Base-by-base conservation (phyloP, 257 asterid genomes). In the Prunella vulgaris region DNA sequence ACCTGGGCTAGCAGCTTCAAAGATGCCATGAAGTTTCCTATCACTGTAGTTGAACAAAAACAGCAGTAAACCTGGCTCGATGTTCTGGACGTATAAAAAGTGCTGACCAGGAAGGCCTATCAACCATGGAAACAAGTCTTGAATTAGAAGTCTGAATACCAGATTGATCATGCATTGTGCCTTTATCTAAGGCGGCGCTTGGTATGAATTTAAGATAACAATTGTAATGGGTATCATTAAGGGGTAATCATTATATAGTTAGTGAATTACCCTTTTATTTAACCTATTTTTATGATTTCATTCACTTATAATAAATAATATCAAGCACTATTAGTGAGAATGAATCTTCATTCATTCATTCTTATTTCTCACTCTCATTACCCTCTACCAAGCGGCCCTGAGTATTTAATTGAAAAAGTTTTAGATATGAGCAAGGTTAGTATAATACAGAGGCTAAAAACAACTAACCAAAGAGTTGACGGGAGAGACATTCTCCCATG, bases 21-120 rank as follows among this genome's bases (percentile, higher is more conserved):
- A 49, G 57, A 49, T 49, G 57, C 57, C 57, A 49, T 49, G 57
- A 49, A 49, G 57, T 49, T 49, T 49, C 57, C 5, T 49, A 0
- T 15, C 57, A 49, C 57, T 49, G 25, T 49, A 49, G 25, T 13
- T 49, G 13, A 49, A 49, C 57, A 49, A 49, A 17, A 49, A 49
- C 25, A 18, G 57, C 15, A 25, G 57, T 1, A 49, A 49, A 49
- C 57, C 25, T 17, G 22, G 57, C 58, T 80, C 88, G 40, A 90
- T 86, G 80, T 90, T 88, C 87, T 80, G 79, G 49, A 90, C 93
- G 69, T 85, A 90, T 10, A 72, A 59, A 58, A 87, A 72, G 74
- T 92, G 94, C 33, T 46, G 78, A 35, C 83, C 74, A 10, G 96
- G 98, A 51, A 92, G 88, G 38, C 96, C 98, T 92, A 73, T 60